Evolutionary conservation across 768 basidiomycete genomes (phyloP), one percentile per base, ranked within the genome.

Genomic region (Agrocybe chaxingu): DNA sequence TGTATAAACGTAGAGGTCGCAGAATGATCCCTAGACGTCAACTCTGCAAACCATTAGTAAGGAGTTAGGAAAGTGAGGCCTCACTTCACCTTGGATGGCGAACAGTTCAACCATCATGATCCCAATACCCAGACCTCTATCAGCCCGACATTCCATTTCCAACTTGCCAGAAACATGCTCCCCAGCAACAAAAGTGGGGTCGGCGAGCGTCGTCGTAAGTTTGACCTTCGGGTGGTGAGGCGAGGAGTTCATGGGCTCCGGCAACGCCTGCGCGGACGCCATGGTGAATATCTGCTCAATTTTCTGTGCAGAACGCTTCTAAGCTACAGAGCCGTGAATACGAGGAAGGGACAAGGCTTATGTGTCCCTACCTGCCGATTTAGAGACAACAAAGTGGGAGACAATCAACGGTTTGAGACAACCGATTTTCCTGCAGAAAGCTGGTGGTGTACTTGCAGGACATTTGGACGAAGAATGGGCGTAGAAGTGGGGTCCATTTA

Each of bases 201-300:
- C 78, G 1, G 80, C 76, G 6, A 89, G 71, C 6, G 72, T 75
- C 13, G 87, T 62, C 9, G 84, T 75, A 11, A 89, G 78, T 64
- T 79, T 88, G 65, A 92, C 80, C 68, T 90, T 92, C 24, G 88
- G 72, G 65, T 92, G 90, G 63, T 85, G 74, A 0, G 84, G 76
- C n/a, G 82, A 80, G 30, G 86, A 84, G 68, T 92, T 92, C 89
- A 92, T 92, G 9, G 87, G 85, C 69, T 79, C 78, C 31, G 68
- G 66, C 42, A 65, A 39, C 8, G 61, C 59, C 44, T 63, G 62
- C 18, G 58, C 49, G 11, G 58, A 57, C 30, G 58, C 58, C 58
- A 60, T 60, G 1, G 11, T 37, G 36, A 37, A 11, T 11, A 11
- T 16, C 11, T 37, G 3, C 36, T 37, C 11, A 37, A 37, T 16